Evolutionary conservation across 805 yeast genomes (phyloP).

Genomic region (Kuraishia hungarica): DNA sequence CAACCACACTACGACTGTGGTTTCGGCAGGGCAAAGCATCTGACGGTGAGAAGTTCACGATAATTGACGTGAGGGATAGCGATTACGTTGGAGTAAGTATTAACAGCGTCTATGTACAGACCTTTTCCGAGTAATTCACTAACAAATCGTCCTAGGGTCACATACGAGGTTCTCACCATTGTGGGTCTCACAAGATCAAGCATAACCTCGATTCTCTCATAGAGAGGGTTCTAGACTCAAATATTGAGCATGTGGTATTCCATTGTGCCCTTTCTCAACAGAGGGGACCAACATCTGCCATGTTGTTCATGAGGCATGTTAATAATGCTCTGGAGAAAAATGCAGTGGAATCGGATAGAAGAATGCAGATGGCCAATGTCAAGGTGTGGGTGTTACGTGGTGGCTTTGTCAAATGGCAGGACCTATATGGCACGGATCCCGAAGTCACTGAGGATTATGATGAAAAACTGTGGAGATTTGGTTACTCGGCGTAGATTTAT

Average conservation of each 20-base stretch:
- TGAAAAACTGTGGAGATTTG: slow-evolving; percentile 27
- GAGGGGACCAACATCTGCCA: slow-evolving; percentile 83
- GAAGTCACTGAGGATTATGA: slow-evolving; percentile 54
- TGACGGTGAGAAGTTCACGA: slow-evolving; percentile 32
- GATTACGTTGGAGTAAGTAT: slow-evolving; percentile 63
- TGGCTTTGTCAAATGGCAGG: slow-evolving; percentile 84
- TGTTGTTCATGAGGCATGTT: slow-evolving; percentile 44
- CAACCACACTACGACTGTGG: slow-evolving; percentile 39
- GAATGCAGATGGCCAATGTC: slow-evolving; percentile 23
- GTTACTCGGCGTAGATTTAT: background rate
- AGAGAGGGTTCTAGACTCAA: slow-evolving; percentile 21
- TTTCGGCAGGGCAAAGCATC: slow-evolving; percentile 27
- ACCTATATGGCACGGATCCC: slow-evolving; percentile 57
- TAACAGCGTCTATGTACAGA: slow-evolving; percentile 10
- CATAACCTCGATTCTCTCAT: slow-evolving; percentile 29
- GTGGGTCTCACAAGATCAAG: slow-evolving; percentile 41
- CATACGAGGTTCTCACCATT: slow-evolving; percentile 44
- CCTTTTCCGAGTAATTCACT: slow-evolving; percentile 16
- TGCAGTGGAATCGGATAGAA: slow-evolving; percentile 8
- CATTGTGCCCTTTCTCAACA: slow-evolving; percentile 91
- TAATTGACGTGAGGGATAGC: slow-evolving; percentile 81
- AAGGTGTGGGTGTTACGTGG: slow-evolving; percentile 69
- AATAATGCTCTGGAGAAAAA: slow-evolving; percentile 6
- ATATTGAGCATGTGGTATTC: slow-evolving; percentile 55
- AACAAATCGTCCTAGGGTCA: slow-evolving; percentile 37